Evolutionary conservation across 2,329 filamentous ascomycete species (phyloP).

Genomic region (Colletotrichum sp.): DNA sequence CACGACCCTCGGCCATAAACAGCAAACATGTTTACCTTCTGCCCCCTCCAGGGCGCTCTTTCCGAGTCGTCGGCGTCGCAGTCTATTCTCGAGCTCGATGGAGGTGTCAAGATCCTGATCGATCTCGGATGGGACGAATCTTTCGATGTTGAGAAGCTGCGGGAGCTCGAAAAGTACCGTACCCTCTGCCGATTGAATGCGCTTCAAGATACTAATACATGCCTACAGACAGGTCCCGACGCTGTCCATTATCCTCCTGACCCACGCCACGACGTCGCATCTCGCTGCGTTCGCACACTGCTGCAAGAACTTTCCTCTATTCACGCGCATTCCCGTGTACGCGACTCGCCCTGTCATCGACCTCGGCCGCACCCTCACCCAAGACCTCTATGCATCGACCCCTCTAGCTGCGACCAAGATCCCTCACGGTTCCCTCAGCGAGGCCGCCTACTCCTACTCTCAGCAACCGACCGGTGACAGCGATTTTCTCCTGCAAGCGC

Average conservation of each 20-base stretch:
- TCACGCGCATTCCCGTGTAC: slow-evolving; percentile 91
- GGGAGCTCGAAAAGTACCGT: slow-evolving; percentile 85
- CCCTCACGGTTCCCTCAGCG: slow-evolving; percentile 73
- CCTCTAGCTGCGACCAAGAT: slow-evolving; percentile 88
- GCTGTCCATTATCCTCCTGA: slow-evolving; percentile 90
- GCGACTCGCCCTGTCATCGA: slow-evolving; percentile 93
- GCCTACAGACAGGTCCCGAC: slow-evolving; percentile 79
- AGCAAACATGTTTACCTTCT: slow-evolving; percentile 88
- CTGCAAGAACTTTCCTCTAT: slow-evolving; percentile 94
- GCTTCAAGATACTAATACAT: slow-evolving; percentile 21
- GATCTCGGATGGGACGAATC: slow-evolving; percentile 96
- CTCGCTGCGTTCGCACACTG: slow-evolving; percentile 94
- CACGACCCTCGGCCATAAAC: not conserved
- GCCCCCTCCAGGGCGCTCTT: slow-evolving; percentile 88
- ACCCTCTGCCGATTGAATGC: no score
- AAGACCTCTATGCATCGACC: slow-evolving; percentile 90
- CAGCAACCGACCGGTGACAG: slow-evolving; percentile 54
- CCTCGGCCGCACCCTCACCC: slow-evolving; percentile 85
- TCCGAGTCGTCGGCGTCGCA: slow-evolving; percentile 87
- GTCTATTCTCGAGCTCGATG: slow-evolving; percentile 95
- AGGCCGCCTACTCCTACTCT: slow-evolving; percentile 59
- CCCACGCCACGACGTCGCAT: slow-evolving; percentile 90
- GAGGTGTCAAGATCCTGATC: slow-evolving; percentile 92
- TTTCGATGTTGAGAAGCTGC: slow-evolving; percentile 82
- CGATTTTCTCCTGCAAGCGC: slow-evolving; percentile 69